Evolutionary conservation across 805 yeast genomes (phyloP).

Genomic region (Lipomyces sp.): DNA sequence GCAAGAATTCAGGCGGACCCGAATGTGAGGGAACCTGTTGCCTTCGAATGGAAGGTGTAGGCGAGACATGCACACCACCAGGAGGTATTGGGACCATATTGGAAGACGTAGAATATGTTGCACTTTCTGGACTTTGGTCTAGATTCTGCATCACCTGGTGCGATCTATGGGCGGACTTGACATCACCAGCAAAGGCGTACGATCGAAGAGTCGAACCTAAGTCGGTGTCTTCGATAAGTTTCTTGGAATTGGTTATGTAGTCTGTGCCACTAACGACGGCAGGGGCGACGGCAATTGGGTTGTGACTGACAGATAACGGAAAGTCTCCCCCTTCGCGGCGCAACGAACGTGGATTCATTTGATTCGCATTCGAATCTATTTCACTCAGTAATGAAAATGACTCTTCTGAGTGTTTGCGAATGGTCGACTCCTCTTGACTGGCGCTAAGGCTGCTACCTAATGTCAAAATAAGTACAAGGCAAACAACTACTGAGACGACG

Average conservation of each 20-base stretch:
- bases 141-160: too few relatives aligned
- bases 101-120: too few relatives aligned
- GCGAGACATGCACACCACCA: background rate
- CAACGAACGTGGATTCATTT: background rate
- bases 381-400: slow-evolving; percentile 8
- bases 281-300: too few relatives aligned
- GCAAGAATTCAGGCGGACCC: background rate
- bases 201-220: slow-evolving; percentile 2
- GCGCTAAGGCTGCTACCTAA: background rate
- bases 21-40: background rate
- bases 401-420: slow-evolving; percentile 4
- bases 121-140: too few relatives aligned
- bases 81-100: background rate
- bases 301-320: background rate
- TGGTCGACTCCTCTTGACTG: background rate
- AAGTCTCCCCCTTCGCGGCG: background rate
- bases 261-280: too few relatives aligned
- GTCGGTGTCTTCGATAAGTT: too few relatives aligned
- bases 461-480: background rate
- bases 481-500: background rate
- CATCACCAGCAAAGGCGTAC: background rate
- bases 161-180: too few relatives aligned
- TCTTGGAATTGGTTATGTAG: too few relatives aligned
- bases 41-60: background rate
- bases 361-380: slow-evolving; percentile 1